These are phyloP conservation scores for Piloderma croceum DNA, from an alignment of 768 basidiomycete genomes.

Conservation along the genomic window DNA sequence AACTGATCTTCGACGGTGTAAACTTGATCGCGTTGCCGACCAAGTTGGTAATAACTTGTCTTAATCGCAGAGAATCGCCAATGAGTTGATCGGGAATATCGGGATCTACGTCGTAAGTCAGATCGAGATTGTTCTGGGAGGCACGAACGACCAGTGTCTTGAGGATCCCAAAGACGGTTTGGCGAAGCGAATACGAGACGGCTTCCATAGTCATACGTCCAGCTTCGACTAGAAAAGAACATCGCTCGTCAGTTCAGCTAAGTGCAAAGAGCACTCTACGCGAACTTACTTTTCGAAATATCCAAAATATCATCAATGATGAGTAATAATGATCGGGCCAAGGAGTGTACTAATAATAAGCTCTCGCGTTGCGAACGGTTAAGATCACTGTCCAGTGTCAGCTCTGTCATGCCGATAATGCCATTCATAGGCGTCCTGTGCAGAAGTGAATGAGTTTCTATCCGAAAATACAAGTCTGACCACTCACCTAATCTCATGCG, in stretches of 20 bases:
- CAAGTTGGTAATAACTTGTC: slow-evolving; percentile 93
- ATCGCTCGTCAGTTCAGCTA: slow-evolving; percentile 9
- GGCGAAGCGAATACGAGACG: slow-evolving; percentile 96
- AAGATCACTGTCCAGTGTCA: slow-evolving; percentile 94
- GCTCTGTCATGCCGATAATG: slow-evolving; percentile 99
- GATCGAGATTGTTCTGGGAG: slow-evolving; percentile 91
- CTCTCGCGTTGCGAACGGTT: slow-evolving; percentile 94
- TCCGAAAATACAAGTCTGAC: slow-evolving; percentile 1
- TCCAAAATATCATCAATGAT: slow-evolving; percentile 99
- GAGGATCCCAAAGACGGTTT: slow-evolving; percentile 94
- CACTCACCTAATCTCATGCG: slow-evolving; percentile 88
- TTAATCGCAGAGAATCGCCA: slow-evolving; percentile 89
- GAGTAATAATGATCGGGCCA: slow-evolving; percentile 86
- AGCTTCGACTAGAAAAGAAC: slow-evolving; percentile 71
- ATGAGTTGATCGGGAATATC: slow-evolving; percentile 96
- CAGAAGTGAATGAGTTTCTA: slow-evolving; percentile 4
- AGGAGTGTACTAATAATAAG: slow-evolving; percentile 87
- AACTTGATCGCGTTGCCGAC: slow-evolving; percentile 98
- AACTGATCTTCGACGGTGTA: slow-evolving; percentile 71
- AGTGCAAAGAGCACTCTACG: background rate
- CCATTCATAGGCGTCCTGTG: slow-evolving; percentile 98
- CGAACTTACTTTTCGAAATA: slow-evolving; percentile 91
- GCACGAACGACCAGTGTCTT: slow-evolving; percentile 98
- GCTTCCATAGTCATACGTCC: slow-evolving; percentile 99
- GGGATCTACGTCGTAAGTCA: slow-evolving; percentile 93